Conservation (phyloP, 1,284 basidiomycete genomes). For the Leccinum variabile region DNA sequence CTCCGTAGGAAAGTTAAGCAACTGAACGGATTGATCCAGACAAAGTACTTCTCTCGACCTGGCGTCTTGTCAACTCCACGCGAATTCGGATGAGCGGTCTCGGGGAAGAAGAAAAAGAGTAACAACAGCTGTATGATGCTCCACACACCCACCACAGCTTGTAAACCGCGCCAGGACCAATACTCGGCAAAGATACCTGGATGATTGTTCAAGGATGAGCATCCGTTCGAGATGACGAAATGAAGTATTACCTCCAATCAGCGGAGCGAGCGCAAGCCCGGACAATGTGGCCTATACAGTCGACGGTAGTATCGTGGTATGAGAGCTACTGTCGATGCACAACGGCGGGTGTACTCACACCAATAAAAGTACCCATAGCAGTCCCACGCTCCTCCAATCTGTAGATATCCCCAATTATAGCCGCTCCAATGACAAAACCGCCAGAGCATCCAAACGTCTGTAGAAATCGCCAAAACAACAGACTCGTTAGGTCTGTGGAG, state of each 20-base stretch:
- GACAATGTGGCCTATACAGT: slow-evolving; percentile 41
- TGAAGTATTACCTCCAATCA: slow-evolving; percentile 39
- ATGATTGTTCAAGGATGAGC: slow-evolving; percentile 5
- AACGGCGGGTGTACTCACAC: slow-evolving; percentile 30
- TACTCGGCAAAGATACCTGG: slow-evolving; percentile 51
- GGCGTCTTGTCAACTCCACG: slow-evolving; percentile 43
- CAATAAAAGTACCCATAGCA: slow-evolving; percentile 49
- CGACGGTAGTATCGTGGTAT: slow-evolving; percentile 25
- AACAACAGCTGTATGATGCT: slow-evolving; percentile 47
- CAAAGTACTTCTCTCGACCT: slow-evolving; percentile 42
- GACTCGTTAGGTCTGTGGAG: slow-evolving; percentile 34
- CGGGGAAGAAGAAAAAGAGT: slow-evolving; percentile 60
- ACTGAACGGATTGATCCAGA: slow-evolving; percentile 61
- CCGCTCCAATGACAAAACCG: slow-evolving; percentile 47
- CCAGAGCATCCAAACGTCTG: slow-evolving; percentile 46
- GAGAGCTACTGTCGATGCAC: slow-evolving; percentile 7
- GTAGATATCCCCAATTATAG: slow-evolving; percentile 52
- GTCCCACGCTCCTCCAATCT: slow-evolving; percentile 45
- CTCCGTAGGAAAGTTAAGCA: slow-evolving; percentile 54
- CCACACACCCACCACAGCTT: slow-evolving; percentile 48
- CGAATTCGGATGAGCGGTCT: slow-evolving; percentile 60
- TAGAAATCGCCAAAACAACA: slow-evolving; percentile 48
- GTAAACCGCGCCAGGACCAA: slow-evolving; percentile 70
- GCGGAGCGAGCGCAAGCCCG: slow-evolving; percentile 46
- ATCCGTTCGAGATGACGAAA: neutral